Base-by-base conservation (phyloP, 2,329 filamentous ascomycete species). In the Polychaeton citri region DNA sequence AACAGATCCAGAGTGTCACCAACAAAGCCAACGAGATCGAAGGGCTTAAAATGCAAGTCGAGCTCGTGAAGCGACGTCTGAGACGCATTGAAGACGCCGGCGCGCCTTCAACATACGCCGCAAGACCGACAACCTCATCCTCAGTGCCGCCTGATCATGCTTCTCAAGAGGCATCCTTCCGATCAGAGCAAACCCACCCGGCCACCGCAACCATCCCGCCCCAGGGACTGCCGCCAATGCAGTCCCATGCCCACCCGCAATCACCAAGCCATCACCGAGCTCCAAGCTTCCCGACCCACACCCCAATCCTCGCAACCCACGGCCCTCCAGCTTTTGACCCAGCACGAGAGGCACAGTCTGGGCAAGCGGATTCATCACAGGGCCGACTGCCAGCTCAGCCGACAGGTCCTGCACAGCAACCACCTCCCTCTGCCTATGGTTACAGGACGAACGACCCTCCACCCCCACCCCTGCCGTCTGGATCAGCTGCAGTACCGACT, bases 21-120 rank as follows among this genome's bases (percentile, higher is more conserved):
- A 55, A 54, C 32, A 64, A 64, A 45, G 58, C 59, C 6, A 62
- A 59, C 20, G 65, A 69, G 39, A 51, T 69, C 8, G 65, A 68
- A 35, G 58, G 52, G 4, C 41, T 69, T 32, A 65, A 60, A 42
- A 54, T 68, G 43, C 61, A 63, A 34, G 48, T 69, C 8, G 63
- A 67, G 34, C 59, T 69, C 9, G 52, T 69, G 49, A 66, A 64
- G 48, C 62, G 63, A 37, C 62, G 61, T 32, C 51, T 69, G 16
- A 62, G 49, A 41, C 47, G 53, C 12, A 41, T 55, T 30, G 55
- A 58, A 30, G 45, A 50, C 4, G 40, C 40, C 13, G 42, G 32
- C 12, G 37, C 45, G 10, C 36, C 39, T 17, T 6, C 39, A 5
- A 21, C 41, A 13, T 24, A 40, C n/a, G 18, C 19, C 16, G 36